A percentile compares a stretch with the other conserved stretches of the same genome.
Evolutionary conservation across 805 yeast species (phyloP).

Genomic region (Lipomyces anomalus): DNA sequence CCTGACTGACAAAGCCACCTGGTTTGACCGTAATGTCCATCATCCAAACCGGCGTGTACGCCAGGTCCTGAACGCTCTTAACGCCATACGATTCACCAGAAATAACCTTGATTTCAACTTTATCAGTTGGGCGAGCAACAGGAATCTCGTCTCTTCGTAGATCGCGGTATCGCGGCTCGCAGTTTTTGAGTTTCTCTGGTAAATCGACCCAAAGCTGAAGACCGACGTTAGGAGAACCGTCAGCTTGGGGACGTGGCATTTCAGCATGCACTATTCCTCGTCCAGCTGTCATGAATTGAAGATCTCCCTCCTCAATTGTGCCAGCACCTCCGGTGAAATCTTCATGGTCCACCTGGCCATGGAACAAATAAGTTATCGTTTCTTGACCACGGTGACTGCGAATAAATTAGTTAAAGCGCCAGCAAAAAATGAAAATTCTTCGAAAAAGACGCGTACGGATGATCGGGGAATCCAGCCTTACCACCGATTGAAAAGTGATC

Average conservation of each 20-base stretch:
- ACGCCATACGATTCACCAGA: constrained; percentile 75
- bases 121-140: constrained; percentile 56
- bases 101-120: constrained; percentile 57
- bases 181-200: constrained; percentile 56
- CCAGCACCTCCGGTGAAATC: constrained; percentile 87
- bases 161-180: constrained; percentile 74
- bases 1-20: constrained; percentile 60
- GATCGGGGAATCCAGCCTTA: constrained; percentile 71
- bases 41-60: constrained; percentile 75
- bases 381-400: constrained; percentile 72
- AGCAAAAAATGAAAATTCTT: too few relatives aligned
- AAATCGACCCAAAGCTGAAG: constrained; percentile 86
- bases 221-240: constrained; percentile 47
- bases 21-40: constrained; percentile 62
- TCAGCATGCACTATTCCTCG: constrained; percentile 77
- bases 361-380: constrained; percentile 62
- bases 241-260: constrained; percentile 61
- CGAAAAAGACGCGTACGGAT: constrained; percentile 50
- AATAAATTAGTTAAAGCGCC: neutral
- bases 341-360: constrained; percentile 70
- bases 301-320: constrained; percentile 69
- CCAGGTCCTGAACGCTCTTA: constrained; percentile 63
- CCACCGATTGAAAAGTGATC: constrained; percentile 67
- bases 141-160: constrained; percentile 68
- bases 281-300: constrained; percentile 94